Evolutionary conservation across 1,284 basidiomycete species (phyloP).

Genomic region (Exobasidium cylindrosporum): DNA sequence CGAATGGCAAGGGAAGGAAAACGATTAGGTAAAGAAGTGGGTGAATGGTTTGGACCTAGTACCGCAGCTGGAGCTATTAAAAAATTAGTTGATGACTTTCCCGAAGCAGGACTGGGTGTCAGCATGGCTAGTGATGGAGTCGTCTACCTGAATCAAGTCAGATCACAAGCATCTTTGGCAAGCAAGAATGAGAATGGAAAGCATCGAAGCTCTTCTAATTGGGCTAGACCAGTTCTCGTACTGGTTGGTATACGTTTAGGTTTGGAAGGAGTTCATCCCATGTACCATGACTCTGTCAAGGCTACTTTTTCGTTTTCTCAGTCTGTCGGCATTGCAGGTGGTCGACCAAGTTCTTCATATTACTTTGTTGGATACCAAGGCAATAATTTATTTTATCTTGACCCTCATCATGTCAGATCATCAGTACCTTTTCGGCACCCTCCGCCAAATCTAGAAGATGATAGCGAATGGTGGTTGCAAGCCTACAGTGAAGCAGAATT

Average conservation of each 20-base stretch:
- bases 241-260: constrained; percentile 83
- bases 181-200: neutral
- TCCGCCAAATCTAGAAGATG: constrained; percentile 50
- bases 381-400: constrained; percentile 73
- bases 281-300: constrained; percentile 91
- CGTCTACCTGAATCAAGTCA: constrained; percentile 79
- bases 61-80: constrained; percentile 93
- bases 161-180: neutral
- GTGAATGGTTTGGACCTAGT: constrained; percentile 96
- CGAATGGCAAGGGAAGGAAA: constrained; percentile 92
- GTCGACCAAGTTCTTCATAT: constrained; percentile 89
- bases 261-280: constrained; percentile 86
- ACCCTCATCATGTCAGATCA: constrained; percentile 85
- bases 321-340: constrained; percentile 91
- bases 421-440: constrained; percentile 72
- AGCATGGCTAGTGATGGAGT: constrained; percentile 78
- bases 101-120: constrained; percentile 76
- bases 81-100: constrained; percentile 69
- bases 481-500: constrained; percentile 69
- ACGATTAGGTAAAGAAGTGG: constrained; percentile 88
- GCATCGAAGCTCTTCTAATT: constrained; percentile 51
- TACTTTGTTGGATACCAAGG: constrained; percentile 94
- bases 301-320: constrained; percentile 86
- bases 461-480: constrained; percentile 62
- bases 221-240: constrained; percentile 83